Evolutionary conservation across 352 stramenopile species (phyloP).

Genomic region (Nothophytophthora sp.): DNA sequence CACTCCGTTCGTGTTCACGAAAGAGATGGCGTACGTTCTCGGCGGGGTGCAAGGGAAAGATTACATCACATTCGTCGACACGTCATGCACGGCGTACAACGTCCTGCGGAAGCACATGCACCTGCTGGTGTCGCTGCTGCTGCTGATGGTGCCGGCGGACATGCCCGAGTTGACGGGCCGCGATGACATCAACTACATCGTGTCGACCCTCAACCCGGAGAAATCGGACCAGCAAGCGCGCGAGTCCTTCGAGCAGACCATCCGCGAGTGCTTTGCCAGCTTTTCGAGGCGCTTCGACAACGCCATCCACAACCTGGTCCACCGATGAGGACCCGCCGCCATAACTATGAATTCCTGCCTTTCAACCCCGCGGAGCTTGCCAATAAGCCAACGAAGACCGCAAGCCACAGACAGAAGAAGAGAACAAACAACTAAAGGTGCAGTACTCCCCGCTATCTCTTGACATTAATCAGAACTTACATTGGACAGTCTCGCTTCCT

Average conservation of each 20-base stretch:
- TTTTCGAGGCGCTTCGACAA: slow-evolving; percentile 87
- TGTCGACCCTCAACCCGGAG: slow-evolving; percentile 62
- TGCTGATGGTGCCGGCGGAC: slow-evolving; percentile 82
- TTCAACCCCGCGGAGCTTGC: too few species aligned
- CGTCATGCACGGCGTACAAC: slow-evolving; percentile 64
- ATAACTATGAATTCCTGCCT: too few species aligned
- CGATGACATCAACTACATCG: slow-evolving; percentile 84
- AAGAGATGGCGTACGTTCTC: slow-evolving; percentile 83
- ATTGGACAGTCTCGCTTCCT: too few species aligned
- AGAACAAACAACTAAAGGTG: too few species aligned
- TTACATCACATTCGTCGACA: slow-evolving; percentile 64
- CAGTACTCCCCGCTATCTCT: too few species aligned
- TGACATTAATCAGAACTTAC: too few species aligned
- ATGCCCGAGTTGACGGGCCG: slow-evolving; percentile 79
- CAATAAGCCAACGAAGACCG: too few species aligned
- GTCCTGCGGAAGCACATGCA: slow-evolving; percentile 85
- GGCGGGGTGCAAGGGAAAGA: slow-evolving; percentile 62
- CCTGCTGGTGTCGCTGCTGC: slow-evolving; percentile 71
- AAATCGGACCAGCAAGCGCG: slow-evolving; percentile 55
- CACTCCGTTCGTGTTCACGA: slow-evolving; percentile 86
- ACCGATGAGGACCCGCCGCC: too few species aligned
- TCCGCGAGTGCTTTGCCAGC: slow-evolving; percentile 68
- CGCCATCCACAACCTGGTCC: slow-evolving; percentile 58
- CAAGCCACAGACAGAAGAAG: too few species aligned
- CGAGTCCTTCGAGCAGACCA: slow-evolving; percentile 60